Evolutionary conservation across 768 basidiomycete species (phyloP).

Genomic region (Tephrocybe sp.): DNA sequence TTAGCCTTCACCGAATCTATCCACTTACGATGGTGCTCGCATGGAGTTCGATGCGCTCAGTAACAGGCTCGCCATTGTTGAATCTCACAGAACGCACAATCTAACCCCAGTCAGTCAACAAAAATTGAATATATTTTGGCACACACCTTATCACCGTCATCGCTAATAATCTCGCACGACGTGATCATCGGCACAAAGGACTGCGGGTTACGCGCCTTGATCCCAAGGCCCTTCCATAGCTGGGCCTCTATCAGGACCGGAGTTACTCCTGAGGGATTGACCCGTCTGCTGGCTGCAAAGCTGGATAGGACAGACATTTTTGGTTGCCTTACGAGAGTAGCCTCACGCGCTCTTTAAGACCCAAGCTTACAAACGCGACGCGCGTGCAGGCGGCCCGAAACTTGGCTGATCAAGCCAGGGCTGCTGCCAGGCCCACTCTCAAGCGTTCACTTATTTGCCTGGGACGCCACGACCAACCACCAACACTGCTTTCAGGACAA

Average conservation of each 20-base stretch:
- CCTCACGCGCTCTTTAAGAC: too few relatives aligned
- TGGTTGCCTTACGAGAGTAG: too few relatives aligned
- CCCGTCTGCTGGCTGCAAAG: slow-evolving; percentile 25
- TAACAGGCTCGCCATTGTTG: slow-evolving; percentile 12
- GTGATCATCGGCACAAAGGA: slow-evolving; percentile 23
- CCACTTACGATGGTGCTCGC: slow-evolving; percentile 23
- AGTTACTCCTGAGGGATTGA: slow-evolving; percentile 24
- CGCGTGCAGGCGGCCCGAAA: too few relatives aligned
- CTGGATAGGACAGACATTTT: slow-evolving; percentile 6
- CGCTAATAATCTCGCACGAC: slow-evolving; percentile 20
- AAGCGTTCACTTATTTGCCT: too few relatives aligned
- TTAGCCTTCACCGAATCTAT: too few relatives aligned
- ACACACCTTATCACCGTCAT: slow-evolving; percentile 21
- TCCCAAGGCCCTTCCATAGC: slow-evolving; percentile 27
- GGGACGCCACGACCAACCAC: too few relatives aligned
- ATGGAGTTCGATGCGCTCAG: slow-evolving; percentile 22
- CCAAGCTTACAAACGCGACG: too few relatives aligned
- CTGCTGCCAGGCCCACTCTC: too few relatives aligned
- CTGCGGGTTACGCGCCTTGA: slow-evolving; percentile 25
- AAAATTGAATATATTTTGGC: background rate
- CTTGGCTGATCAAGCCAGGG: too few relatives aligned
- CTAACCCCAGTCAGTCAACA: slow-evolving; percentile 2
- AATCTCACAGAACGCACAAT: slow-evolving; percentile 18
- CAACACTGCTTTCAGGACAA: too few relatives aligned
- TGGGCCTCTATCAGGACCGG: slow-evolving; percentile 26